A percentile compares a stretch with the other conserved stretches of the same genome.
Evolutionary conservation across 345 rosid species (phyloP).

Genomic region (Ceriops tagal): DNA sequence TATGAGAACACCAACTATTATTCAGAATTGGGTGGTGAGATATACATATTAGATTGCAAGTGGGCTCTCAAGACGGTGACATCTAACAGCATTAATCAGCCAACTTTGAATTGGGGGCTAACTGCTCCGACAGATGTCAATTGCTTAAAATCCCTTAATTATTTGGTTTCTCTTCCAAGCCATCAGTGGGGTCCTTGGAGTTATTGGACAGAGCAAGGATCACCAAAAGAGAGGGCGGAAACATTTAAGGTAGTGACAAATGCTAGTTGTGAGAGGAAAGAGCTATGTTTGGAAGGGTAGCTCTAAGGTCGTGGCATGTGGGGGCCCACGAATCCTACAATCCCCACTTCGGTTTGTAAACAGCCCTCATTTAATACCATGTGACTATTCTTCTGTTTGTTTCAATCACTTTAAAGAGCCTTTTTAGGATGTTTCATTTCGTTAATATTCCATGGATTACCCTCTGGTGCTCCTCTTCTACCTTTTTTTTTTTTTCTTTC

Average conservation of each 20-base stretch:
- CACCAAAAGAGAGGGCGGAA: too few species aligned
- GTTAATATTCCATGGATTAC: too few species aligned
- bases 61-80: conserved; percentile 5
- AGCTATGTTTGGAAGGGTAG: not conserved
- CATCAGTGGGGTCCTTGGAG: conserved; percentile 6
- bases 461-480: not conserved
- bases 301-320: not conserved
- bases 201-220: not conserved
- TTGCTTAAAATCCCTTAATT: conserved; percentile 6
- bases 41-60: not conserved
- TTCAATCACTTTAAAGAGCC: conserved; percentile 28
- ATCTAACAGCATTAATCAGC: not conserved
- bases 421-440: conserved; percentile 26
- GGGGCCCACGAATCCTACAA: conserved; percentile 30
- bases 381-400: conserved; percentile 40
- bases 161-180: conserved; percentile 6
- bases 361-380: conserved; percentile 40
- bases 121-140: not conserved
- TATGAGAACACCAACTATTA: too few species aligned
- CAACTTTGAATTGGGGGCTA: not conserved
- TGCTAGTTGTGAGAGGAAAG: conserved; percentile 2
- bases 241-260: not conserved
- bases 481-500: not conserved
- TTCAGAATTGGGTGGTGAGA: too few species aligned
- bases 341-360: conserved; percentile 32